A percentile compares a stretch with the other conserved stretches of the same genome.
phyloP scores from a whole-genome alignment of 176 grass and related monocot species.

The Triticum turgidum region DNA sequence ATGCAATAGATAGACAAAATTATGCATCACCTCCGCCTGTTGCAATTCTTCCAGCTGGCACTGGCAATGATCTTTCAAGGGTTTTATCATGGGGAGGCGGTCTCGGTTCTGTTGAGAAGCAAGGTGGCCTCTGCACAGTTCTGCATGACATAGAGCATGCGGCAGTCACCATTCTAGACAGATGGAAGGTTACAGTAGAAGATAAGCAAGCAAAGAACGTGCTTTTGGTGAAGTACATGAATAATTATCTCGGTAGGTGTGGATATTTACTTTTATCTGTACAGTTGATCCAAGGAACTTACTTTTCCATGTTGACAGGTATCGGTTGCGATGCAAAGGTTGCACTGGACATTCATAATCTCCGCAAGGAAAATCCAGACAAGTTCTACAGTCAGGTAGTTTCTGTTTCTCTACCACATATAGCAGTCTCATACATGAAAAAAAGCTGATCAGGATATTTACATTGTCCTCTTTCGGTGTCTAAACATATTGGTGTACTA shows the following conservation, averaged over 20 bases:
- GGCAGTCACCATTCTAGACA: constrained; percentile 70
- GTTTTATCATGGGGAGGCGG: constrained; percentile 73
- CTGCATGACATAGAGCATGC: constrained; percentile 65
- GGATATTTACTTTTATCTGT: neutral
- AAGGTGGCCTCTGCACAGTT: constrained; percentile 55
- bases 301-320: constrained; percentile 42
- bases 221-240: constrained; percentile 52
- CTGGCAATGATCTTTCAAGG: constrained; percentile 79
- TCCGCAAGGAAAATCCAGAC: constrained; percentile 90
- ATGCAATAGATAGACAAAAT: constrained; percentile 67
- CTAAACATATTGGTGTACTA: neutral
- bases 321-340: constrained; percentile 95
- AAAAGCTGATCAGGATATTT: neutral
- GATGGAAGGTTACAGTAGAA: constrained; percentile 65
- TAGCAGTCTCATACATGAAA: neutral
- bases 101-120: constrained; percentile 61
- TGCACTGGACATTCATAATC: constrained; percentile 92
- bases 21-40: constrained; percentile 74
- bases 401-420: neutral
- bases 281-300: neutral
- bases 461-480: neutral
- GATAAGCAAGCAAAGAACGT: constrained; percentile 47
- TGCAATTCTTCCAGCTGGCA: constrained; percentile 83
- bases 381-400: constrained; percentile 88
- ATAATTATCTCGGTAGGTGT: constrained; percentile 78